Evolutionary conservation across 257 asterid genomes (phyloP).

Genomic region (Ehretia macrophylla): DNA sequence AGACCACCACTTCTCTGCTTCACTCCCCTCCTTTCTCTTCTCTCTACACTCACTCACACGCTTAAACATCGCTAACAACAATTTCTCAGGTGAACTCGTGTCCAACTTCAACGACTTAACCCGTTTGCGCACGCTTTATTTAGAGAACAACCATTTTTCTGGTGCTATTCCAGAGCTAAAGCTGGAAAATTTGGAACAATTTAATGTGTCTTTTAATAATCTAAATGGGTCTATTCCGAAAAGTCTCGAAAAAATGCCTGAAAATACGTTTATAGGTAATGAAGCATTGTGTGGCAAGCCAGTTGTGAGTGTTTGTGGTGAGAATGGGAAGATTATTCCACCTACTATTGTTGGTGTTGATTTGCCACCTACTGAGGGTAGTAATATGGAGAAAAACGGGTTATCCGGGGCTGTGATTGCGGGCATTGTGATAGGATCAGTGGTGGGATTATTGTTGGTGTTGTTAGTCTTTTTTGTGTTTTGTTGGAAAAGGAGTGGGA

Average conservation of each 20-base stretch:
- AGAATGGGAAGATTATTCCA: slow-evolving; percentile 1
- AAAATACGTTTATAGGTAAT: slow-evolving; percentile 55
- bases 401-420: slow-evolving; percentile 19
- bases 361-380: background rate
- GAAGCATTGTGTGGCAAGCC: slow-evolving; percentile 71
- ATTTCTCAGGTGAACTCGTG: slow-evolving; percentile 56
- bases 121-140: slow-evolving; percentile 61
- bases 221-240: slow-evolving; percentile 65
- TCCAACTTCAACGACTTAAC: slow-evolving; percentile 48
- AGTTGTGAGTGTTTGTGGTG: slow-evolving; percentile 40
- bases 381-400: slow-evolving; percentile 1
- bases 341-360: background rate
- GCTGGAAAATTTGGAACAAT: slow-evolving; percentile 52
- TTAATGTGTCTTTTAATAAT: slow-evolving; percentile 61
- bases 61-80: slow-evolving; percentile 51
- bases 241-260: slow-evolving; percentile 39
- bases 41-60: slow-evolving; percentile 42
- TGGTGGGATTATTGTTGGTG: slow-evolving; percentile 12
- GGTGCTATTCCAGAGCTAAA: slow-evolving; percentile 55
- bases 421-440: slow-evolving; percentile 19
- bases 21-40: slow-evolving; percentile 29
- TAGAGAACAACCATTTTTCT: slow-evolving; percentile 47
- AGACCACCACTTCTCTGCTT: slow-evolving; percentile 58
- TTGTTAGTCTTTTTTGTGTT: slow-evolving; percentile 9
- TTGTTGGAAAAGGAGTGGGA: slow-evolving; percentile 17